A percentile compares a stretch with the other conserved stretches of the same genome.
phyloP scores from a whole-genome alignment of 306 rosid species.

The Vigna reflexopilosa region DNA sequence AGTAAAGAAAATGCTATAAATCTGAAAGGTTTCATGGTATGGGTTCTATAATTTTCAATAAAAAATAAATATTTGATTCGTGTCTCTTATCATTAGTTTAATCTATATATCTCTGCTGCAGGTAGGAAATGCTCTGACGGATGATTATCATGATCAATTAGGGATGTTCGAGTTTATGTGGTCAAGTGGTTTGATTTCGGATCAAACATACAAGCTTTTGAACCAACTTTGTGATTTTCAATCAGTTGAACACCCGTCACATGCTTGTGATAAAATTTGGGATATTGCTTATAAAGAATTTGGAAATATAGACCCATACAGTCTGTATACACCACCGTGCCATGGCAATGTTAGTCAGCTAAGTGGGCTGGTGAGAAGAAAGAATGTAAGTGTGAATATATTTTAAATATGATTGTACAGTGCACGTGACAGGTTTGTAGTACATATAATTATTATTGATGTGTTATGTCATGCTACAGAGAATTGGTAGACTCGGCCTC shows the following conservation, averaged over 20 bases:
- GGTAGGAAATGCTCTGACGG: slow-evolving; percentile 95
- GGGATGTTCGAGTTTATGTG: slow-evolving; percentile 87
- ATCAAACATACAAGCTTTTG: slow-evolving; percentile 74
- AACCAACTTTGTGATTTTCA: slow-evolving; percentile 61
- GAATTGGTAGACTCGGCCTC: slow-evolving; percentile 59
- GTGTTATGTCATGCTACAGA: slow-evolving; percentile 50
- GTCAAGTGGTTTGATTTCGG: slow-evolving; percentile 90
- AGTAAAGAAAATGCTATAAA: slow-evolving; percentile 59
- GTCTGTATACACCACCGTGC: slow-evolving; percentile 79
- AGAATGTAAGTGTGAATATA: slow-evolving; percentile 58
- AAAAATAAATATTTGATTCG: slow-evolving; percentile 1
- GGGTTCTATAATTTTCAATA: slow-evolving; percentile 3
- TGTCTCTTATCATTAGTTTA: slow-evolving; percentile 28
- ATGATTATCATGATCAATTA: slow-evolving; percentile 78
- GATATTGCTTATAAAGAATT: slow-evolving; percentile 61
- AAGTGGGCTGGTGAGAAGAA: slow-evolving; percentile 60
- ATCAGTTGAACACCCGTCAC: slow-evolving; percentile 63
- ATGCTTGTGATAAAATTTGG: slow-evolving; percentile 56
- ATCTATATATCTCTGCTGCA: slow-evolving; percentile 49
- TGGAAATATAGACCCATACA: slow-evolving; percentile 82
- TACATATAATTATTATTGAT: slow-evolving; percentile 36
- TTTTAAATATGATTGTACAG: not conserved
- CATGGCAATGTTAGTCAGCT: slow-evolving; percentile 57
- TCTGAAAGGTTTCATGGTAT: slow-evolving; percentile 90
- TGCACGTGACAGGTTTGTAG: not conserved